These are phyloP conservation scores for Chlorophyllum brunneum DNA, from an alignment of 768 basidiomycete species.

Conservation along the genomic window DNA sequence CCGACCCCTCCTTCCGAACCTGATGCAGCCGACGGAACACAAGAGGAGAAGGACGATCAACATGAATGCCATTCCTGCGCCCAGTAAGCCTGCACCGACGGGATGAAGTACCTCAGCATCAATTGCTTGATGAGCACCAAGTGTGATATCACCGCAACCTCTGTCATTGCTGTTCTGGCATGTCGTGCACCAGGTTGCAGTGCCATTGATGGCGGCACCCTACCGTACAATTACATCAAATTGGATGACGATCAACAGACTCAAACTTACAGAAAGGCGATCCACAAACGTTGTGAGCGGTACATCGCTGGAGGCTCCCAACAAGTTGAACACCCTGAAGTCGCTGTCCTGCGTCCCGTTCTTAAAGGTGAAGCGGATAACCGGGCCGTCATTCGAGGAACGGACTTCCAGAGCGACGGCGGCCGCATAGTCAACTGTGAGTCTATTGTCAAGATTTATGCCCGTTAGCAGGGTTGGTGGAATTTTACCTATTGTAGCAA, in stretches of 20 bases:
- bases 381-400: slow-evolving; percentile 38
- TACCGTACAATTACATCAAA: background rate
- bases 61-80: slow-evolving; percentile 49
- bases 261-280: slow-evolving; percentile 27
- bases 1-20: slow-evolving; percentile 18
- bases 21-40: slow-evolving; percentile 37
- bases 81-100: slow-evolving; percentile 66
- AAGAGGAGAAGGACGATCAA: slow-evolving; percentile 34
- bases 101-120: slow-evolving; percentile 25
- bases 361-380: slow-evolving; percentile 65
- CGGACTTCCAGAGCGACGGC: slow-evolving; percentile 58
- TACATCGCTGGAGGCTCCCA: slow-evolving; percentile 45
- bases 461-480: background rate
- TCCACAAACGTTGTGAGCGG: slow-evolving; percentile 49
- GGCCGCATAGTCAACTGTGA: slow-evolving; percentile 58
- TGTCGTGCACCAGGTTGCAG: slow-evolving; percentile 52
- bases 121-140: slow-evolving; percentile 29
- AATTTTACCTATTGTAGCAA: slow-evolving; percentile 56
- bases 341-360: slow-evolving; percentile 51
- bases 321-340: slow-evolving; percentile 46
- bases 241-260: background rate
- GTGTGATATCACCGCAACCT: slow-evolving; percentile 48
- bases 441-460: background rate
- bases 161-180: slow-evolving; percentile 56
- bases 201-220: slow-evolving; percentile 48